A percentile compares a stretch with the other conserved stretches of the same genome.
Conservation (phyloP, 2,329 filamentous ascomycete species). For the Laburnicola sp. region DNA sequence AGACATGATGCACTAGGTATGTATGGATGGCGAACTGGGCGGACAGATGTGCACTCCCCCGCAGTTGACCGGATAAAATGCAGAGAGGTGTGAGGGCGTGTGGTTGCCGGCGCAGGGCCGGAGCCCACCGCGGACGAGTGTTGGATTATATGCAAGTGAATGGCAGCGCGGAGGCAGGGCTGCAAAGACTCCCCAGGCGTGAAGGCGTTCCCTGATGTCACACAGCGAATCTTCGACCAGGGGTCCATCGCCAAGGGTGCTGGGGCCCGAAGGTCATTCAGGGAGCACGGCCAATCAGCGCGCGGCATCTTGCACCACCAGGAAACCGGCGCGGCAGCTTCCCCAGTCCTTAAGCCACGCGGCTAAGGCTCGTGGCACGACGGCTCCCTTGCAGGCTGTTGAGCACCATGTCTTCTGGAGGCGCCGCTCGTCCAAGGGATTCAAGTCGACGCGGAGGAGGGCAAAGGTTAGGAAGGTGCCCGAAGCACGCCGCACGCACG, state of each 20-base stretch:
- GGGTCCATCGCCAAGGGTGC: neutral
- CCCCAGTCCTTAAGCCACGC: conserved; percentile 12
- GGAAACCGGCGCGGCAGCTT: conserved; percentile 2
- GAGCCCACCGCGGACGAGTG: neutral
- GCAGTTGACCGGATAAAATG: too few species aligned
- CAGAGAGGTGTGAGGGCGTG: conserved; percentile 13
- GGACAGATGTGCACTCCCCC: too few species aligned
- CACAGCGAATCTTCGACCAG: conserved; percentile 17
- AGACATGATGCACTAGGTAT: conserved; percentile 27
- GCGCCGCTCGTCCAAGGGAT: too few species aligned
- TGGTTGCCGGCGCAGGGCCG: conserved; percentile 15
- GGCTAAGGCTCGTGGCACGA: conserved; percentile 13
- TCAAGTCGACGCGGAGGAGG: conserved; percentile 5
- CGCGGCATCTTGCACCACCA: conserved; percentile 12
- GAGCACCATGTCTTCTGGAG: neutral
- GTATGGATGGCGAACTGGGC: too few species aligned
- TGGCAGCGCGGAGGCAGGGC: conserved; percentile 24
- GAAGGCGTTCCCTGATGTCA: conserved; percentile 43
- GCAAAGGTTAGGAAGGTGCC: conserved; percentile 14
- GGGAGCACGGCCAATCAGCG: conserved; percentile 24
- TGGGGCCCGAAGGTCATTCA: conserved; percentile 24
- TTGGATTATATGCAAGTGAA: conserved; percentile 23
- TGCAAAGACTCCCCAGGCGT: too few species aligned
- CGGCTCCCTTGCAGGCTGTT: too few species aligned
- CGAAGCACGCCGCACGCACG: conserved; percentile 6